phyloP scores from a whole-genome alignment of 305 asterid species.

The Solanum hybrid region DNA sequence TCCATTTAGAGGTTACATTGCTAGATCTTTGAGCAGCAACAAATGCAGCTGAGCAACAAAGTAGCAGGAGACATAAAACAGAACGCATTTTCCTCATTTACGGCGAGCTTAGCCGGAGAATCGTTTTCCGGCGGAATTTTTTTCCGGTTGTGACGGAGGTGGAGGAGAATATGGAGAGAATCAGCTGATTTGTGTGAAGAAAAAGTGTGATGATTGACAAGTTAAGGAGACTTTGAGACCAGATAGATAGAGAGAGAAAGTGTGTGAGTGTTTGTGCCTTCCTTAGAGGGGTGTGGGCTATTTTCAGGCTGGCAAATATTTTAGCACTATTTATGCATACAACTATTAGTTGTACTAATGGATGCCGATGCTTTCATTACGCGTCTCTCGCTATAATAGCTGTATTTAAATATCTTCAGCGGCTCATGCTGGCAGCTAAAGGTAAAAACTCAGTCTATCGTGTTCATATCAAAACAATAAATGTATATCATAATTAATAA shows the following conservation, averaged over 20 bases:
- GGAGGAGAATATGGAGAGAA: background rate
- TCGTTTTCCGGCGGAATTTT: constrained; percentile 1
- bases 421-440: background rate
- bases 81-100: constrained; percentile 63
- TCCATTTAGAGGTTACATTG: constrained; percentile 28
- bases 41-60: constrained; percentile 25
- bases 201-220: background rate
- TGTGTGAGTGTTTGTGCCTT: background rate
- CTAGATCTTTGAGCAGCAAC: constrained; percentile 43
- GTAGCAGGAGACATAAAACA: constrained; percentile 22
- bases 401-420: background rate
- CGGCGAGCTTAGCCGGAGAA: constrained; percentile 20
- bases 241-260: background rate
- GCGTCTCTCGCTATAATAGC: background rate
- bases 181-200: background rate
- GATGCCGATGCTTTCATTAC: background rate
- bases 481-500: no score
- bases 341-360: background rate
- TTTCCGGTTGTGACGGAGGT: background rate
- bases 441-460: background rate
- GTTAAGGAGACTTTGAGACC: background rate
- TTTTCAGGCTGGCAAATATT: constrained; percentile 2
- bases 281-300: background rate
- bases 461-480: background rate
- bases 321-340: background rate